Evolutionary conservation across 1,284 basidiomycete species (phyloP).

Genomic region (Cerrena zonata): DNA sequence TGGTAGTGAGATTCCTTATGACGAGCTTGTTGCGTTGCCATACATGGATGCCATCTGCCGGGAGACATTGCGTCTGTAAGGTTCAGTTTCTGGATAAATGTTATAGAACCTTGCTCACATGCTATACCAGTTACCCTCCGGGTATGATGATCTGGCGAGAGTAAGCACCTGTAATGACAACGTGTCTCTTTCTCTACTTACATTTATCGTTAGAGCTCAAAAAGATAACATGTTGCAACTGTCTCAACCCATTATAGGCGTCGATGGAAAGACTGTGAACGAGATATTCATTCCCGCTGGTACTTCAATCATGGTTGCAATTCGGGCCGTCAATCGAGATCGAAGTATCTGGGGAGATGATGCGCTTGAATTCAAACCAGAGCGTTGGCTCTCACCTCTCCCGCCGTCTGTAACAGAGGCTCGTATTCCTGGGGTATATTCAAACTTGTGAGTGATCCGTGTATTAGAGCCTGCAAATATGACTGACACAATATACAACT

Average conservation of each 20-base stretch:
- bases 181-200: background rate
- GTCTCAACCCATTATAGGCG: constrained; percentile 16
- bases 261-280: constrained; percentile 30
- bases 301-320: constrained; percentile 42
- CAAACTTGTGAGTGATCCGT: constrained; percentile 23
- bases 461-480: too few species aligned
- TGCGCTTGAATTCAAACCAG: constrained; percentile 41
- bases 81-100: background rate
- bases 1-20: constrained; percentile 19
- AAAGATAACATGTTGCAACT: constrained; percentile 20
- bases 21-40: constrained; percentile 22
- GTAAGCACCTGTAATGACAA: background rate
- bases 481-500: too few species aligned
- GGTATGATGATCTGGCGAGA: constrained; percentile 1
- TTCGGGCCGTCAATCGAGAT: constrained; percentile 38
- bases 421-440: constrained; percentile 22
- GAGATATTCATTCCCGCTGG: constrained; percentile 40
- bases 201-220: constrained; percentile 15
- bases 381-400: constrained; percentile 23
- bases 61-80: constrained; percentile 23
- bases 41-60: constrained; percentile 32
- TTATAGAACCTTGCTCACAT: background rate
- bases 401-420: constrained; percentile 16
- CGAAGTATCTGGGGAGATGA: constrained; percentile 53
- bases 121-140: constrained; percentile 7